Evolutionary conservation across 345 rosid species (phyloP), one percentile per base, ranked within the genome.

Genomic region (Fremontodendron californicum): DNA sequence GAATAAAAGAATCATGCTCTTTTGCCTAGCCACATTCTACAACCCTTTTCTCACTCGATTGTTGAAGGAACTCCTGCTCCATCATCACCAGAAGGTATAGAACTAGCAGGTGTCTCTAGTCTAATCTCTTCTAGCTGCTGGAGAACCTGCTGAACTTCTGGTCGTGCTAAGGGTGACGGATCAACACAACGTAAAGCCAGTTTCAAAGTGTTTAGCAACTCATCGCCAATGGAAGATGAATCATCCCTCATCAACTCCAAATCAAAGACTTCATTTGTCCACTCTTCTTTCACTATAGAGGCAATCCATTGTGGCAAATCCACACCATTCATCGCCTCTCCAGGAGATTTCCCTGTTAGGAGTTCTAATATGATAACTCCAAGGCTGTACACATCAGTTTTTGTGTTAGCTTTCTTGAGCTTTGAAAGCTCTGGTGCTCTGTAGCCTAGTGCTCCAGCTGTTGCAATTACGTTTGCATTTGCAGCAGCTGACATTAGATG

Each of bases 221-320:
- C 98, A 80, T 94, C 98, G 13, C 93, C 93, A 42, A 86, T 88
- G 2, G 82, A 80, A 15, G 88, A 48, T 19, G 89, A n/a, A n/a
- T n/a, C 91, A 79, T 90, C 95, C 87, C 84, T 90, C 93, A 93
- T 85, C 39, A 93, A 79, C 81, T 95, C 99, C 84, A 92, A 60
- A 79, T 95, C 99, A 12, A 93, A 93, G 9, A 93, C 97, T 78
- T 95, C 97, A 55, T 93, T 93, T 6, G 99, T 93, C 93, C 97
- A 92, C 67, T 95, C 98, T 79, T 93, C 98, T 82, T 95, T 95
- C 54, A 94, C 98, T 15, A 88, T 90, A 0, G 98, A 91, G 35
- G 98, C 98, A 78, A 94, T 97, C 98, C 98, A 93, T 8, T 90
- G 97, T 19, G 99, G 99, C 90, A 95, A 81, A 82, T 90, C 99